Conservation (phyloP, 2,329 filamentous ascomycete species). For the Paecilomyces dactylethromorphus region DNA sequence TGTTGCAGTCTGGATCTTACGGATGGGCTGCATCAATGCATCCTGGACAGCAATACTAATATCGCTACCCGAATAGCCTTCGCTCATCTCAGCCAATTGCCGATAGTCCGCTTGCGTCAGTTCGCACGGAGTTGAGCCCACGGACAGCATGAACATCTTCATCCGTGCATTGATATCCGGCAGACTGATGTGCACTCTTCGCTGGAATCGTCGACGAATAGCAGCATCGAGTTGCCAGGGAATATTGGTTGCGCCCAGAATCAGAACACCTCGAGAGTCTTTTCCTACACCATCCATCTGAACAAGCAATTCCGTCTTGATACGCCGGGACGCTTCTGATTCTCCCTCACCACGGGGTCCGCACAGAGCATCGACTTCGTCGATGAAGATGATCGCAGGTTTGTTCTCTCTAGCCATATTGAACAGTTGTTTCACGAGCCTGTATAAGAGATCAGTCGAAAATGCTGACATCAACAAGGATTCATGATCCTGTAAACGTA, state of each 20-base stretch:
- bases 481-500: constrained; percentile 32
- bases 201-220: constrained; percentile 91
- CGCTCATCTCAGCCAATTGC: constrained; percentile 71
- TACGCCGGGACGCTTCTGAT: constrained; percentile 91
- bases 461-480: neutral
- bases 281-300: constrained; percentile 99
- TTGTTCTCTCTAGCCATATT: constrained; percentile 98
- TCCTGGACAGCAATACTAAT: constrained; percentile 94
- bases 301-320: constrained; percentile 96
- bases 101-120: constrained; percentile 72
- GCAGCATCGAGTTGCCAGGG: constrained; percentile 97
- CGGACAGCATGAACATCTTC: constrained; percentile 90
- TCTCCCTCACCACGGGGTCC: constrained; percentile 91
- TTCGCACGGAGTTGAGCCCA: constrained; percentile 88
- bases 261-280: constrained; percentile 86
- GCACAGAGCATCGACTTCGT: constrained; percentile 94
- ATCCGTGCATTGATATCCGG: constrained; percentile 82
- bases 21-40: constrained; percentile 92
- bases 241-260: constrained; percentile 95
- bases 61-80: constrained; percentile 94
- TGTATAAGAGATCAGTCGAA: constrained; percentile 28
- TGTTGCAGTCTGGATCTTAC: constrained; percentile 94
- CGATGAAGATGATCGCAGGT: constrained; percentile 97
- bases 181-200: constrained; percentile 89
- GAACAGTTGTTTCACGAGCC: constrained; percentile 92